Evolutionary conservation across 2,329 filamentous ascomycete genomes (phyloP).

Genomic region (Sarocladium oryzae): DNA sequence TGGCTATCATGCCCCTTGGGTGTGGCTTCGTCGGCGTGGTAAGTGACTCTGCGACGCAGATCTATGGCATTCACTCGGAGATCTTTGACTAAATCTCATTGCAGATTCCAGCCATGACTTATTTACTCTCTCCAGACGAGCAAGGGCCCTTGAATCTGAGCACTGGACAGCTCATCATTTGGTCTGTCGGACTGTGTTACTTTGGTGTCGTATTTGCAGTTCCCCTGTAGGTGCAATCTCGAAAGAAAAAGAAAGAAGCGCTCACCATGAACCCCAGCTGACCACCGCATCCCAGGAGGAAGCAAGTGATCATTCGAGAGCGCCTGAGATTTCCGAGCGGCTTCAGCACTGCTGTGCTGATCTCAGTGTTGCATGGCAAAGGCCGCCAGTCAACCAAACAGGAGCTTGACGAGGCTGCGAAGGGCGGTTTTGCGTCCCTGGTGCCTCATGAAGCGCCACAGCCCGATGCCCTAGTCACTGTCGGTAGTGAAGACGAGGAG

Average conservation of each 20-base stretch:
- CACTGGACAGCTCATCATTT: conserved; percentile 73
- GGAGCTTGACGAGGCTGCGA: conserved; percentile 27
- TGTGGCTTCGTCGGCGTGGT: conserved; percentile 90
- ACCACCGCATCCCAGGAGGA: conserved; percentile 41
- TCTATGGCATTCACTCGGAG: no score
- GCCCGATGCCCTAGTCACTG: neutral
- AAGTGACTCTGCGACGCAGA: conserved; percentile 24
- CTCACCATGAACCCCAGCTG: neutral
- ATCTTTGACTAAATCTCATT: neutral
- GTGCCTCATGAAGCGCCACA: conserved; percentile 24
- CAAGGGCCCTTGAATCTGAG: conserved; percentile 68
- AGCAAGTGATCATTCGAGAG: conserved; percentile 88
- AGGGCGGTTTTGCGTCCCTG: conserved; percentile 37
- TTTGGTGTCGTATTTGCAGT: conserved; percentile 97
- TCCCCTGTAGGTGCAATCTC: conserved; percentile 51
- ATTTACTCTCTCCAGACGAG: conserved; percentile 70
- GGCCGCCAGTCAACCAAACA: conserved; percentile 26
- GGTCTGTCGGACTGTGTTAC: conserved; percentile 89
- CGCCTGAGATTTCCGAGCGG: conserved; percentile 91
- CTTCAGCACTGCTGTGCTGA: conserved; percentile 90
- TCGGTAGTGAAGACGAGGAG: conserved; percentile 26
- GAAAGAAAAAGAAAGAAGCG: neutral
- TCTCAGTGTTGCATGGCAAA: conserved; percentile 75
- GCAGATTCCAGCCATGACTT: conserved; percentile 81
- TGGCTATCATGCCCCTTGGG: conserved; percentile 93